Evolutionary conservation across 139 green algal species (phyloP).

Genomic region (Chlorella vulgaris): DNA sequence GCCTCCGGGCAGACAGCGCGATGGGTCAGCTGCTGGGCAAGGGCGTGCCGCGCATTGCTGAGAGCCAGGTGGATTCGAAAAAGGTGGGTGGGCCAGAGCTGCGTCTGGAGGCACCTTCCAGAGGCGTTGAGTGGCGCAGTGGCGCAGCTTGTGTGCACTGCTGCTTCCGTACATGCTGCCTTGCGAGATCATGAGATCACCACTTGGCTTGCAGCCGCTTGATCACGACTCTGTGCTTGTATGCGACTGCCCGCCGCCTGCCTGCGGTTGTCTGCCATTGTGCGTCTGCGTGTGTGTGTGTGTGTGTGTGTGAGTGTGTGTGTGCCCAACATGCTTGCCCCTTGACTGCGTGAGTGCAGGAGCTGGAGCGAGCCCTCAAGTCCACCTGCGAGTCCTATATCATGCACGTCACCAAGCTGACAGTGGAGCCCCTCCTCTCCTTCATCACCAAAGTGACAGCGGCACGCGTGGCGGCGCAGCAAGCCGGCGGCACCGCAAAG

Average conservation of each 20-base stretch:
- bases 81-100: constrained; percentile 15
- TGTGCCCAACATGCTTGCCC: not conserved
- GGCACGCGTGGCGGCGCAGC: constrained; percentile 54
- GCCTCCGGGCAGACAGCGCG: constrained; percentile 74
- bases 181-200: too few species aligned
- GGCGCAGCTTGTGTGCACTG: not conserved
- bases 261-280: not conserved
- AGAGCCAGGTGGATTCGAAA: constrained; percentile 62
- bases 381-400: constrained; percentile 91
- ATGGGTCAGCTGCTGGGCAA: constrained; percentile 79
- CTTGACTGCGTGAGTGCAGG: constrained; percentile 72
- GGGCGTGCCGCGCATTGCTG: constrained; percentile 71
- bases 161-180: too few species aligned
- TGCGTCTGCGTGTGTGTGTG: too few species aligned
- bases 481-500: constrained; percentile 35
- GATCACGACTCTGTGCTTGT: not conserved
- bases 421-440: constrained; percentile 92
- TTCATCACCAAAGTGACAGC: constrained; percentile 93
- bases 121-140: not conserved
- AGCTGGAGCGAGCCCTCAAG: constrained; percentile 95
- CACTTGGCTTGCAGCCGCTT: not conserved
- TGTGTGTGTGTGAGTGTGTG: too few species aligned
- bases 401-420: constrained; percentile 92
- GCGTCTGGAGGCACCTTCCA: not conserved
- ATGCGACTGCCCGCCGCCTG: too few species aligned